Evolutionary conservation across 1,284 basidiomycete species (phyloP).

Genomic region (Filobasidium uniguttulatum): DNA sequence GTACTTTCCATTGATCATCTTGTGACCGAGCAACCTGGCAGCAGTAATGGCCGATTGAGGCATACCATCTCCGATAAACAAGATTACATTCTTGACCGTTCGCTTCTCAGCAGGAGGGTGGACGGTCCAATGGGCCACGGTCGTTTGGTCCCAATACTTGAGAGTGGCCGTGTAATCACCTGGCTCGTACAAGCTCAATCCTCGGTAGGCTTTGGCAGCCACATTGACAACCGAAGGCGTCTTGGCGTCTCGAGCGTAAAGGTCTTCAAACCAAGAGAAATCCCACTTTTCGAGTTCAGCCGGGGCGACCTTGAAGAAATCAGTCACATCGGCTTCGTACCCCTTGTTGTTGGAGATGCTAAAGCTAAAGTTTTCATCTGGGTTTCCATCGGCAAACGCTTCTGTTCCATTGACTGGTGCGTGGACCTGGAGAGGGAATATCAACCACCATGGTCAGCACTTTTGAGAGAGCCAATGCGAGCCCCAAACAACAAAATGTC

Average conservation of each 20-base stretch:
- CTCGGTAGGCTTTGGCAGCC: constrained; percentile 34
- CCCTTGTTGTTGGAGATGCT: constrained; percentile 26
- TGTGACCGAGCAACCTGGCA: constrained; percentile 38
- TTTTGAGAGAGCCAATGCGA: constrained; percentile 10
- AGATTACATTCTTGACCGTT: constrained; percentile 36
- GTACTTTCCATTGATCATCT: constrained; percentile 39
- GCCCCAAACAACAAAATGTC: background rate
- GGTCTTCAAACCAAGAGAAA: constrained; percentile 32
- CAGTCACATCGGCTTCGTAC: constrained; percentile 25
- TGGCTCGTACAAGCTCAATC: constrained; percentile 21
- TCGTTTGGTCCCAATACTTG: constrained; percentile 18
- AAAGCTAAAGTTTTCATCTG: constrained; percentile 28
- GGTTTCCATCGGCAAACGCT: constrained; percentile 34
- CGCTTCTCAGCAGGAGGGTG: constrained; percentile 22
- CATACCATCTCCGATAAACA: constrained; percentile 37
- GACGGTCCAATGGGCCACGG: constrained; percentile 32
- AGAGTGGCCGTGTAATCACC: constrained; percentile 22
- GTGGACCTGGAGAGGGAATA: constrained; percentile 31
- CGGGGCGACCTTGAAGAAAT: constrained; percentile 27
- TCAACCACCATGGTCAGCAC: background rate
- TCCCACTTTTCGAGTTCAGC: constrained; percentile 24
- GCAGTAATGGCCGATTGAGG: constrained; percentile 30
- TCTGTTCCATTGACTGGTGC: constrained; percentile 37
- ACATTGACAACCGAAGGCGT: constrained; percentile 34
- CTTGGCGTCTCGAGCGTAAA: constrained; percentile 30